phyloP scores from a whole-genome alignment of 257 asterid genomes.

The Craterostigma plantagineum region DNA sequence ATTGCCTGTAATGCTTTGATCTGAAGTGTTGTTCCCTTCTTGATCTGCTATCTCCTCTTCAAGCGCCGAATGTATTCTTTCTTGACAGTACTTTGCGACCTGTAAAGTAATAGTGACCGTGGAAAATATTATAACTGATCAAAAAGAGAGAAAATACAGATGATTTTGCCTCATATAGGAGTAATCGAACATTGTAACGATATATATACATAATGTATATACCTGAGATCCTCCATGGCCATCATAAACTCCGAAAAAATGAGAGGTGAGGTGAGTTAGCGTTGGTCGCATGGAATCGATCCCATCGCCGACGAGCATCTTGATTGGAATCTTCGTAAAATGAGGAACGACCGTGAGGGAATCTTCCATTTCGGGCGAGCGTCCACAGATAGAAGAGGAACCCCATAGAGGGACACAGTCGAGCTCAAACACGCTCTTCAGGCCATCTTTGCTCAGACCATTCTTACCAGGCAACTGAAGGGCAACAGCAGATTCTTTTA shows the following conservation, averaged over 20 bases:
- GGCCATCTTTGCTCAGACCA: conserved; percentile 26
- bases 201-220: no score
- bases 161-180: no score
- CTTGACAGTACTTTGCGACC: conserved; percentile 79
- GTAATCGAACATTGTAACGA: no score
- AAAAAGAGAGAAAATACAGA: no score
- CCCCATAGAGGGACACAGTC: conserved; percentile 92
- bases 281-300: conserved; percentile 29
- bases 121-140: no score
- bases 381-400: conserved; percentile 46
- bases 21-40: conserved; percentile 14
- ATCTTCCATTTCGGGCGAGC: conserved; percentile 86
- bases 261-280: conserved; percentile 58
- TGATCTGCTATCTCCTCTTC: conserved; percentile 31
- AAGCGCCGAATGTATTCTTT: conserved; percentile 52
- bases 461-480: conserved; percentile 37
- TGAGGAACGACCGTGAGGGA: conserved; percentile 34
- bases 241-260: conserved; percentile 76
- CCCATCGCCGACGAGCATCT: conserved; percentile 34
- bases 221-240: conserved; percentile 97
- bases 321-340: conserved; percentile 60
- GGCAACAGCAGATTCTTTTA: conserved; percentile 4
- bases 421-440: conserved; percentile 55
- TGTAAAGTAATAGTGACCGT: conserved; percentile 10
- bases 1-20: conserved; percentile 25